Evolutionary conservation across 176 grass and related monocot genomes (phyloP), one percentile per base, ranked within the genome.

Genomic region (Phragmites australis): DNA sequence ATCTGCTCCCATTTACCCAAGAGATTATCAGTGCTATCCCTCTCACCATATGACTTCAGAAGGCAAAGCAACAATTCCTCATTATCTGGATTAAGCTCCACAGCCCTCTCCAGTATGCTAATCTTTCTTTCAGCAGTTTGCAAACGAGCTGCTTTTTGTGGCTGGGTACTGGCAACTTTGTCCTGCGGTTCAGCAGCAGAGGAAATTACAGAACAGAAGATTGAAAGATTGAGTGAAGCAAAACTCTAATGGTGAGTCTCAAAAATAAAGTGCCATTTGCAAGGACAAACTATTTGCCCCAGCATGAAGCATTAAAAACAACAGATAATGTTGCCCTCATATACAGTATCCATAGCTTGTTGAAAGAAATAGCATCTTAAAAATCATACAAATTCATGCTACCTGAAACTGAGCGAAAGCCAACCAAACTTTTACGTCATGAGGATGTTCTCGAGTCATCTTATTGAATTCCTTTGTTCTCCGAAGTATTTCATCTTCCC

Each of bases 81-180:
- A 16, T 75, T 98, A 72, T 90, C 92, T 72, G 95, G 95, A 87
- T 93, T 98, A 70, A 93, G 86, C 70, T 93, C 90, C 69, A 94
- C 86, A 39, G 88, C 89, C 29, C 93, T 98, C 81, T 98, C 88
- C 76, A 98, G 67, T 91, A 98, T 98, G 74, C 92, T 94, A 68
- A 98, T 93, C 67, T 98, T 98, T 82, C 93, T 98, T 90, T 98
- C 90, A 48, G 89, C 87, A 61, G 86, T 98, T 87, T 94, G 95
- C 73, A 94, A 30, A 65, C 86, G 88, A 37, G 81, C 90, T 72
- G 95, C 88, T 72, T 98, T 98, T 59, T 89, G 90, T 67, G 92
- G 90, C 56, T 93, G 95, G 50, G 77, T 81, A 41, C 70, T 87
- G 49, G 92, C 90, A 78, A 98, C 87, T 86, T 98, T 94, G 78